Percentiles rank a stretch among this genome's conserved stretches.
These are phyloP conservation scores for Sanghuangporus weigelae DNA, from an alignment of 1,284 basidiomycete genomes.

Conservation along the genomic window DNA sequence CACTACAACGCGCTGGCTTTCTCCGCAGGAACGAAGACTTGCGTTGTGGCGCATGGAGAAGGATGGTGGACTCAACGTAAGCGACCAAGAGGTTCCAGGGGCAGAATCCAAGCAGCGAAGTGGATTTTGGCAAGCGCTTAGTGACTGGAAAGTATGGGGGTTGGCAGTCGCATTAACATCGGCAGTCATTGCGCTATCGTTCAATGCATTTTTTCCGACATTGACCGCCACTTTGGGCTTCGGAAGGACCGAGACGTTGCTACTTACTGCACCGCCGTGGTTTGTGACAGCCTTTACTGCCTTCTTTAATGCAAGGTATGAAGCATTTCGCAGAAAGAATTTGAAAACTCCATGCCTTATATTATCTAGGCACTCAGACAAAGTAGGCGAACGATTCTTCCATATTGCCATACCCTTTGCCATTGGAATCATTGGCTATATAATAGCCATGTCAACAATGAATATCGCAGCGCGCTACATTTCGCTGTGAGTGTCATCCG, in stretches of 20 bases:
- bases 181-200: constrained; percentile 25
- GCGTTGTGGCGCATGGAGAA: constrained; percentile 39
- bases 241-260: constrained; percentile 22
- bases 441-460: constrained; percentile 39
- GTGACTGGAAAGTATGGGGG: constrained; percentile 38
- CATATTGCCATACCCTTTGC: constrained; percentile 34
- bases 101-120: background rate
- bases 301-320: constrained; percentile 16
- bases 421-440: constrained; percentile 35
- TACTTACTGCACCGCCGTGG: constrained; percentile 24
- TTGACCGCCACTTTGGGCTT: constrained; percentile 25
- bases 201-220: constrained; percentile 30
- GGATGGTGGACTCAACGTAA: constrained; percentile 36
- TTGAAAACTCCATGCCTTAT: background rate
- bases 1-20: constrained; percentile 22
- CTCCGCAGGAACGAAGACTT: constrained; percentile 32
- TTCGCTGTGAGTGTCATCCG: constrained; percentile 26
- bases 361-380: constrained; percentile 28
- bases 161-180: constrained; percentile 20
- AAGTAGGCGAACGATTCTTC: constrained; percentile 33
- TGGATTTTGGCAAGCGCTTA: constrained; percentile 33
- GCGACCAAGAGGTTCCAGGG: constrained; percentile 19
- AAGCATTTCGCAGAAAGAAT: background rate
- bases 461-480: constrained; percentile 36
- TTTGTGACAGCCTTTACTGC: constrained; percentile 15